Conservation (phyloP, 2,329 filamentous ascomycete genomes). For the Cytospora leucostoma region DNA sequence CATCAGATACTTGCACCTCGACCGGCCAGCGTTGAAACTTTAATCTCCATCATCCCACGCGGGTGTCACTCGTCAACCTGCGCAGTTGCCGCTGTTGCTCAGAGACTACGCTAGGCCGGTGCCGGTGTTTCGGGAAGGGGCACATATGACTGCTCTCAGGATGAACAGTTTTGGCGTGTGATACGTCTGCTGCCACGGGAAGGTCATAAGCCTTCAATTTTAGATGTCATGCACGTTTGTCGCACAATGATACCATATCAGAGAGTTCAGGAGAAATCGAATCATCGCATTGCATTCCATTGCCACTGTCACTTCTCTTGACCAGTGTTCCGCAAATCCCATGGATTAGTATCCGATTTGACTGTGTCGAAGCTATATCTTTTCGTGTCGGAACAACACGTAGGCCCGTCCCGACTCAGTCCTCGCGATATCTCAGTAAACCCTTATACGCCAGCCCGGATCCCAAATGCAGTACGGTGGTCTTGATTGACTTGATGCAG, state of each 20-base stretch:
- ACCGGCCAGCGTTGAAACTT: neutral
- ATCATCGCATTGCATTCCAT: neutral
- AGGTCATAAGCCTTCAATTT: constrained; percentile 7
- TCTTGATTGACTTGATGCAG: constrained; percentile 24
- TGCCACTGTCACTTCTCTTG: constrained; percentile 10
- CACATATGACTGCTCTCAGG: constrained; percentile 5
- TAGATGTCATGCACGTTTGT: neutral
- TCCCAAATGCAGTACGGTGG: constrained; percentile 40
- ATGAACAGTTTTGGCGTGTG: neutral
- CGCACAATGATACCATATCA: neutral
- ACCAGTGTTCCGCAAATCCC: constrained; percentile 14
- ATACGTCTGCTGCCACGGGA: neutral
- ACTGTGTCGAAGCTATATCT: constrained; percentile 26
- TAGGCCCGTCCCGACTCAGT: constrained; percentile 22
- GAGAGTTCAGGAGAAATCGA: neutral
- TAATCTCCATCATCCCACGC: neutral
- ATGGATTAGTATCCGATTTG: constrained; percentile 27
- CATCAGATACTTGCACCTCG: too few relatives aligned
- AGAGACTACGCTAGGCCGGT: constrained; percentile 8
- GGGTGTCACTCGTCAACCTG: neutral
- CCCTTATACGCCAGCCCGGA: constrained; percentile 46
- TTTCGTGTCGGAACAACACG: constrained; percentile 17
- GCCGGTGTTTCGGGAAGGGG: constrained; percentile 11
- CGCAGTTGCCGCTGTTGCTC: neutral
- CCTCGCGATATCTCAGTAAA: constrained; percentile 26